Conservation (phyloP, 2,329 filamentous ascomycete species). For the Scedosporium aurantiacum region DNA sequence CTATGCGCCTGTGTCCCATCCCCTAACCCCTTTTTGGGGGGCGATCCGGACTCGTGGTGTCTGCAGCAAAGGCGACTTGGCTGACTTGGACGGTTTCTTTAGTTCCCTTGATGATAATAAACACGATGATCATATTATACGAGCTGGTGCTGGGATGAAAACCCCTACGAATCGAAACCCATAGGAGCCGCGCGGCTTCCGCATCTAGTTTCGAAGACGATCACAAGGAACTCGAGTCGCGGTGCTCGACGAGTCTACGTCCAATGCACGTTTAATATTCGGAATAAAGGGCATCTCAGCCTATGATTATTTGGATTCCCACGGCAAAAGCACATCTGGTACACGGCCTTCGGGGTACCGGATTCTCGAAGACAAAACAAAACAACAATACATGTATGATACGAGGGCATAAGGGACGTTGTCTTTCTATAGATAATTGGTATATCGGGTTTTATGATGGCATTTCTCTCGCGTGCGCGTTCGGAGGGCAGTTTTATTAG, state of each 20-base stretch:
- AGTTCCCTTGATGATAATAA: constrained; percentile 81
- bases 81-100: not conserved
- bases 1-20: not conserved
- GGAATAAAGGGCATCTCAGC: not conserved
- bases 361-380: not conserved
- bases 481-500: not conserved
- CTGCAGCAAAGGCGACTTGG: not conserved
- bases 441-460: not conserved
- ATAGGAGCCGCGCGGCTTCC: too few species aligned
- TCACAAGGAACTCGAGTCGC: too few species aligned
- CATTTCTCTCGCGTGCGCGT: not conserved
- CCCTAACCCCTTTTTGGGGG: not conserved
- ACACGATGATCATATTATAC: constrained; percentile 73
- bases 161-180: not conserved
- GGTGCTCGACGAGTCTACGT: not conserved
- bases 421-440: not conserved
- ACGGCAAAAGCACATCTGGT: not conserved
- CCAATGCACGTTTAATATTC: not conserved
- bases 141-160: constrained; percentile 62
- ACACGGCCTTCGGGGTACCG: not conserved
- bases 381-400: not conserved
- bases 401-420: not conserved
- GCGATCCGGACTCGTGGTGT: not conserved
- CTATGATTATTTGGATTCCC: not conserved
- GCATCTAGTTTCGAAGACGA: too few species aligned